Evolutionary conservation across 331 rosid species (phyloP).

Genomic region (Spiraea crenata): DNA sequence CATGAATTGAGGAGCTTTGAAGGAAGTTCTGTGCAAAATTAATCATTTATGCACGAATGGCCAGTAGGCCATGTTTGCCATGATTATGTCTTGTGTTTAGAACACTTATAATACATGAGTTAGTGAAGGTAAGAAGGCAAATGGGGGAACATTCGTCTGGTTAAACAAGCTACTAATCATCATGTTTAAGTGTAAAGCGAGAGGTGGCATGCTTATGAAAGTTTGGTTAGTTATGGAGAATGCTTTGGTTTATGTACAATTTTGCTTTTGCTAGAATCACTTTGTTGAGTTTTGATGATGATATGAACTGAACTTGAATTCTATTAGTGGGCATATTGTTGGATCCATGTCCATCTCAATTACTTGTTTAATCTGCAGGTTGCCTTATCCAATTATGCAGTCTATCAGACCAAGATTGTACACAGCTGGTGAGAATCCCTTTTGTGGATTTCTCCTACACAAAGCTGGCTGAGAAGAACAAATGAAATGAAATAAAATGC

Average conservation of each 20-base stretch:
- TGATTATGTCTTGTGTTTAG: constrained; percentile 56
- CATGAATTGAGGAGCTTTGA: constrained; percentile 34
- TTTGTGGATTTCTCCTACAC: constrained; percentile 35
- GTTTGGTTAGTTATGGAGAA: too few species aligned
- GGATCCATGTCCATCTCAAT: constrained; percentile 5
- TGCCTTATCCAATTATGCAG: constrained; percentile 40
- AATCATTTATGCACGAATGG: constrained; percentile 61
- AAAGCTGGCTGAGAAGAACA: constrained; percentile 25
- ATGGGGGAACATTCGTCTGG: constrained; percentile 46
- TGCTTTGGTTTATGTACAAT: too few species aligned
- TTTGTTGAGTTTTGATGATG: too few species aligned
- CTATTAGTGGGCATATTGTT: too few species aligned
- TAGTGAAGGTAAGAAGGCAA: constrained; percentile 32
- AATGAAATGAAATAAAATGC: constrained; percentile 26
- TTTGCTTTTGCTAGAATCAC: too few species aligned
- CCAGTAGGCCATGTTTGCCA: constrained; percentile 59
- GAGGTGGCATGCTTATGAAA: too few species aligned
- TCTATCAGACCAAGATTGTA: constrained; percentile 36
- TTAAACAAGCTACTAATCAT: constrained; percentile 53
- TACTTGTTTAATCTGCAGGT: constrained; percentile 21
- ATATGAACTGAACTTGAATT: too few species aligned
- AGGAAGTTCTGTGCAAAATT: constrained; percentile 31
- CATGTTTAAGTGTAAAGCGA: constrained; percentile 35
- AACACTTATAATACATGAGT: constrained; percentile 27
- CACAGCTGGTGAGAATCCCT: constrained; percentile 58